Evolutionary conservation across 2,329 filamentous ascomycete species (phyloP), one percentile per base, ranked within the genome.

Genomic region (Hypoxylon sp.): DNA sequence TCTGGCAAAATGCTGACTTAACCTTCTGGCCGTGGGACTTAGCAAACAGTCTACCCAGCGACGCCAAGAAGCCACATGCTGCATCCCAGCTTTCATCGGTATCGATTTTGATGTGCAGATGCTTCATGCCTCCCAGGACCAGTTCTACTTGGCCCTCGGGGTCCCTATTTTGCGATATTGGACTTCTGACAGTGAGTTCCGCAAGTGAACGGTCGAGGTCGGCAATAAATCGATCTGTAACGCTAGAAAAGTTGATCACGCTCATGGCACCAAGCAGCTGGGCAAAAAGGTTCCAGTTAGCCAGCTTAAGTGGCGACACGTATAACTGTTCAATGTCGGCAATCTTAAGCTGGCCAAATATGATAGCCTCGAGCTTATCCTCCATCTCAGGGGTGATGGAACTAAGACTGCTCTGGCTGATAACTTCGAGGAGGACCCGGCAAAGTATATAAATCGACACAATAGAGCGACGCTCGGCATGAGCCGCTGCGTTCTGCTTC

Each of bases 361-460:
- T 97, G 67, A 99, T 97, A 70, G 91, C 93, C 78, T 98, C 95
- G 3, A 99, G 85, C 73, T 97, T 95, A 68, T 96, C 93, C 67
- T 97, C 94, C 89, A 98, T 97, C 73, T 98, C 95, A 1, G 89
- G 85, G 5, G 93, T 97, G 72, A 99, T 93, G 19, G 89, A 92
- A 35, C 89, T 86, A 48, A 98, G 82, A 29, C 87, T 94, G 75
- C 93, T 98, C 79, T 98, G 94, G 42, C 91, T 91, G 78, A 98
- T 96, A 53, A 99, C 94, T 78, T 98, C 94, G 61, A 98, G 92
- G 54, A 99, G 84, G 6, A 98, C 95, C 31, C 96, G 89, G 77
- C 96, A 99, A 2, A 99, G 88, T 19, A 99, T 92, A 77, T 97
- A 99, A 54, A 98, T 97, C 0, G 97, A 98, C 2, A 97, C 93